Evolutionary conservation across 352 stramenopile genomes (phyloP), one percentile per base, ranked within the genome.

Genomic region (Pythium periplocum): DNA sequence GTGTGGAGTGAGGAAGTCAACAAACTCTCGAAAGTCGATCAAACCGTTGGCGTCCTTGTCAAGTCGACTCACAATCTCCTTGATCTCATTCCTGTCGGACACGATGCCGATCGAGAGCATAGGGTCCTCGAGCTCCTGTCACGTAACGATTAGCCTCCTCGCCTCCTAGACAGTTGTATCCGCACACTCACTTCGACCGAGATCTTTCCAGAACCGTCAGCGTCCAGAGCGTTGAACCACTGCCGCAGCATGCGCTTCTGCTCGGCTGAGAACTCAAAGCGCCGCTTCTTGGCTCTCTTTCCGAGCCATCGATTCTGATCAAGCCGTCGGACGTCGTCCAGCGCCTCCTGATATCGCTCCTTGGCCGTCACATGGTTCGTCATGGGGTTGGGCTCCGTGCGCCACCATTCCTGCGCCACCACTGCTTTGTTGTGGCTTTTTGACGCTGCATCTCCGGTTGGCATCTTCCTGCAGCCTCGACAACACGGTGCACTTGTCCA

Each of bases 1-100:
- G 37, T 86, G 74, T 11, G 81, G 81, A 33, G 78, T 91, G 30
- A 91, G 64, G 41, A 88, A 86, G 8, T 79, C 73, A 2, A 91
- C 76, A 47, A 91, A 91, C 63, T 91, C 81, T 9, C 83, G 61
- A 52, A 91, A 91, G 55, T 91, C 81, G 50, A 91, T 88, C 44
- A 73, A 68, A 2, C 76, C 81, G 56, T 84, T 91, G 6, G 70
- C 64, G 57, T 91, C 78, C 36, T 79, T 86, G 61, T 91, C 81
- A 4, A 91, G 53, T 17, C 68, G 71, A 7, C 52, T 66, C 10
- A 89, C 77, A 32, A 91, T 83, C 42, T 71, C 54, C 31, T 69
- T 55, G 48, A 88, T 86, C 63, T 91, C 81, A 7, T 62, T 54
- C 38, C 71, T 75, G 39, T 87, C 80, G 32, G 68, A 85, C 45